Evolutionary conservation across 2,329 filamentous ascomycete species (phyloP).

Genomic region (Claviceps quebecensis): DNA sequence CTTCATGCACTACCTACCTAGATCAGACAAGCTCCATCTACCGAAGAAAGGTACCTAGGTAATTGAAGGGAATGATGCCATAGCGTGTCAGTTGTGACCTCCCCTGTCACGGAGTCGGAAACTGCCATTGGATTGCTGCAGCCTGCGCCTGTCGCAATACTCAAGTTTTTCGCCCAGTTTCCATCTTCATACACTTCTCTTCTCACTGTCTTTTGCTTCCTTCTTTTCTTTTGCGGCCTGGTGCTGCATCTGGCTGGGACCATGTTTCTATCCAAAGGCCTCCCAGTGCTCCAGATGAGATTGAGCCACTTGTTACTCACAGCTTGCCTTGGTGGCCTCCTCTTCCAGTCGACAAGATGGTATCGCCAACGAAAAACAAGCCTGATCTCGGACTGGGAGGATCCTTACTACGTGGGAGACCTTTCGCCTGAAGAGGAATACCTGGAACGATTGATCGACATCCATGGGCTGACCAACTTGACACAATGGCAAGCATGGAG

Average conservation of each 20-base stretch:
- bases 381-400: slow-evolving; percentile 6
- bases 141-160: background rate
- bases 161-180: background rate
- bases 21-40: background rate
- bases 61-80: background rate
- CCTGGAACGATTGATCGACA: slow-evolving; percentile 14
- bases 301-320: slow-evolving; percentile 11
- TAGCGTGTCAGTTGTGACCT: background rate
- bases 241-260: slow-evolving; percentile 6
- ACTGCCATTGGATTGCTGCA: background rate
- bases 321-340: slow-evolving; percentile 14
- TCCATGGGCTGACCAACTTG: slow-evolving; percentile 16
- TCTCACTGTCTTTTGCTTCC: background rate
- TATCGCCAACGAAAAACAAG: slow-evolving; percentile 5
- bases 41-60: background rate
- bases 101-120: background rate
- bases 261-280: slow-evolving; percentile 16
- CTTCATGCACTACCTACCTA: background rate
- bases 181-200: background rate
- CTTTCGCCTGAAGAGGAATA: slow-evolving; percentile 19
- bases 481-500: slow-evolving; percentile 22
- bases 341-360: slow-evolving; percentile 11
- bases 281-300: slow-evolving; percentile 11
- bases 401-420: slow-evolving; percentile 6
- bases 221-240: slow-evolving; percentile 2